Conservation (phyloP, 106 monocot genomes). For the Dactylorhiza incarnata region DNA sequence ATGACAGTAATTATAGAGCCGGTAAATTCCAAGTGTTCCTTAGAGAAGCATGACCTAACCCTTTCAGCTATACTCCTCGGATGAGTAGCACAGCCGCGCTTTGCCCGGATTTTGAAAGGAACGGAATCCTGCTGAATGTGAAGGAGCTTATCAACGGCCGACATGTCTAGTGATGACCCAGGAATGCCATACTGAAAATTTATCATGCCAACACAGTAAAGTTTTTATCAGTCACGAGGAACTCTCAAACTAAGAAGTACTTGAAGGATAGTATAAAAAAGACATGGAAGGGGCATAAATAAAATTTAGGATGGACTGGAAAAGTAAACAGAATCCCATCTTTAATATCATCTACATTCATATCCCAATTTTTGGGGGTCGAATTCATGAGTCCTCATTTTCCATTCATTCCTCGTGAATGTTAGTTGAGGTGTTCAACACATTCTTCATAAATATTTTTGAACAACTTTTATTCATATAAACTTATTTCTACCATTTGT, state of each 20-base stretch:
- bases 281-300: neutral
- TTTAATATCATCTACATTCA: too few relatives aligned
- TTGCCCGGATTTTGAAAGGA: conserved; percentile 48
- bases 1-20: neutral
- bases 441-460: too few relatives aligned
- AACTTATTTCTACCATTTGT: too few relatives aligned
- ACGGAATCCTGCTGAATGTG: conserved; percentile 23
- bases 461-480: too few relatives aligned
- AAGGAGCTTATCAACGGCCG: conserved; percentile 39
- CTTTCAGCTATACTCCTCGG: conserved; percentile 67
- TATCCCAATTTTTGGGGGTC: too few relatives aligned
- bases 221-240: neutral
- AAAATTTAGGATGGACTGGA: neutral
- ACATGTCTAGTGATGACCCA: conserved; percentile 43
- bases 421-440: too few relatives aligned
- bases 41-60: conserved; percentile 15
- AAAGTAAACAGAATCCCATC: neutral
- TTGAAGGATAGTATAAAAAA: neutral
- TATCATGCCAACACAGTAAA: neutral
- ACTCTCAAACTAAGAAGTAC: neutral
- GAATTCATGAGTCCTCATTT: too few relatives aligned
- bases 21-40: neutral
- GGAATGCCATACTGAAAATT: conserved; percentile 44
- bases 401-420: too few relatives aligned
- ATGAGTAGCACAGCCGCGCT: conserved; percentile 66